Evolutionary conservation across 2,329 filamentous ascomycete species (phyloP).

Genomic region (Rutstroemia sp.): DNA sequence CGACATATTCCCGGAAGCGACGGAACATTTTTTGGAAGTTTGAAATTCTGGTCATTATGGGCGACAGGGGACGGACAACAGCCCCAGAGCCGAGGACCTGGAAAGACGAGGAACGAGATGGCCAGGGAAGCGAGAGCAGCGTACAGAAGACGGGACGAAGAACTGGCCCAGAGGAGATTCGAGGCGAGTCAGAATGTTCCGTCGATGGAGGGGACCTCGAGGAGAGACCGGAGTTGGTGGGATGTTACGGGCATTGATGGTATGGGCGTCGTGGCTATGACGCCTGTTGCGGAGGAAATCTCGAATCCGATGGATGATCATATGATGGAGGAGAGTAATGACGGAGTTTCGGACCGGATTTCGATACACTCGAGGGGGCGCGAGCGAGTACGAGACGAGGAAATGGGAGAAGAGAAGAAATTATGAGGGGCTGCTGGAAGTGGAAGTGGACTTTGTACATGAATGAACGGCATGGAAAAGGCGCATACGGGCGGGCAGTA

Average conservation of each 20-base stretch:
- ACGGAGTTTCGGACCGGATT: neutral
- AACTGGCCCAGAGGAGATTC: conserved; percentile 33
- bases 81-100: conserved; percentile 31
- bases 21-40: conserved; percentile 30
- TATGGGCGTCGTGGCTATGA: conserved; percentile 14
- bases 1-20: conserved; percentile 40
- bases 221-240: conserved; percentile 31
- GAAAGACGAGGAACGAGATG: conserved; percentile 46
- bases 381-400: neutral
- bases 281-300: conserved; percentile 21
- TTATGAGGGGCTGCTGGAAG: too few species aligned
- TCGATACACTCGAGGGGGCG: neutral
- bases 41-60: conserved; percentile 28
- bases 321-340: neutral
- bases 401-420: too few species aligned
- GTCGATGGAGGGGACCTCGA: conserved; percentile 4
- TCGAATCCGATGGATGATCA: neutral
- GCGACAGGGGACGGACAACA: conserved; percentile 19
- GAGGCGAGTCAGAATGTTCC: conserved; percentile 13
- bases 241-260: conserved; percentile 16
- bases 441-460: too few species aligned
- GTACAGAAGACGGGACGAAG: conserved; percentile 40
- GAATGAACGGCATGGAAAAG: too few species aligned
- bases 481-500: too few species aligned
- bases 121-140: conserved; percentile 42